Base-by-base conservation (phyloP, 2,329 filamentous ascomycete species). In the Alternaria triticina region DNA sequence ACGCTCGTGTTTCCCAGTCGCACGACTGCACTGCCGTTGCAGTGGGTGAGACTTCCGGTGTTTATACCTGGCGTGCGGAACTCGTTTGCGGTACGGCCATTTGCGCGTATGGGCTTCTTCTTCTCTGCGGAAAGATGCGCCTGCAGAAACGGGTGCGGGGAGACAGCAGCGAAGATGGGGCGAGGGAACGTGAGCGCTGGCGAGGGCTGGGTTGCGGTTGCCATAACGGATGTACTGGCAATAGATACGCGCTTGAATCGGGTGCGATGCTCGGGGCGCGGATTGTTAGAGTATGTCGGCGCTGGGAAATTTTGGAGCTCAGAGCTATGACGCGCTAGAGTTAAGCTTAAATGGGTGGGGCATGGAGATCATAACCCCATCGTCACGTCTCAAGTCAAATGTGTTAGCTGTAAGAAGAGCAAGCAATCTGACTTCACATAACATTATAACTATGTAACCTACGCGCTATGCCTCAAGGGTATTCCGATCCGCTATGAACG, bases 1-100 rank as follows among this genome's bases (percentile, higher is more conserved):
- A 94, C 93, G 1, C 93, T 94, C 1, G 95, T 98, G 79, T 96
- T 93, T 50, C 96, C 96, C 55, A 92, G 85, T 36, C 96, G 89
- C 54, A 98, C 91, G 0, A 98, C 90, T 1, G 95, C 91, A 73
- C 93, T 96, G 55, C 96, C 96, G 77, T 97, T 90, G 59, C 93
- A 91, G 79, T 99, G 94, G 1, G 93, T 92, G 54, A 99, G 84
- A 22, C 93, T 96, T 25, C 92, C 91, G 0, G 89, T 89, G 80
- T 97, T 96, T 71, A 96, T 85, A 33, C 89, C 89, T n/a, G 91
- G 89, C 22, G 85, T 79, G 47, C 96, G 90, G 62, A 90, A 88
- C 73, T 94, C 87, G 28, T 86, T 83, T 7, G 92, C 88, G 3
- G 85, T 80, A 69, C 96, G 92, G 67, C 92, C 92, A 79, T 96